Evolutionary conservation across 1,284 basidiomycete species (phyloP), one percentile per base, ranked within the genome.

Genomic region (Ustilago esculenta): DNA sequence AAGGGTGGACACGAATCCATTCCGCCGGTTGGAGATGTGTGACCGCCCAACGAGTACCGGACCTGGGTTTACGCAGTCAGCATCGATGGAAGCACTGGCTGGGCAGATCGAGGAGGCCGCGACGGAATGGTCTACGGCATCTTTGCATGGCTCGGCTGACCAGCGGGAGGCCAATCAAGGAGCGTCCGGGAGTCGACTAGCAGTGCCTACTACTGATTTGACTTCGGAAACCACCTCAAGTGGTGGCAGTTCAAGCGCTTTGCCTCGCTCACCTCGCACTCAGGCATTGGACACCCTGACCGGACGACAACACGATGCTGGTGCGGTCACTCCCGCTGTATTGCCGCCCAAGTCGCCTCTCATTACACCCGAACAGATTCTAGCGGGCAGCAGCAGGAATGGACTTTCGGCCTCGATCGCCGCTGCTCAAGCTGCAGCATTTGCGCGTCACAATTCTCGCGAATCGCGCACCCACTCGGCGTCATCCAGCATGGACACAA

Each of bases 231-330:
- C n/a, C n/a, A n/a, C n/a, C n/a, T n/a, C n/a, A n/a, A n/a, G n/a
- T n/a, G n/a, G n/a, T n/a, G n/a, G 15, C n/a, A 23, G 20, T 30
- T 17, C 35, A 7, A 41, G 21, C 2, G 30, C 12, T 2, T 2
- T 45, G 25, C 21, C 35, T 15, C 52, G 61, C 14, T 73, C 71
- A 17, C 71, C 71, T 11, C 52, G 66, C 1, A 73, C 71, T 17
- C 61, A 57, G 27, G 66, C 66, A 2, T 56, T 73, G 59, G 47
- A 73, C 11, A 52, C 51, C 3, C 61, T 73, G 5, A 73, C 57
- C 0, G 20, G 61, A 21, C 47, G 52, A 27, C 58, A 61, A 18
- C 35, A 57, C 29, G 46, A 40, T 14, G 4, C 24, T 12, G 36
- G 43, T 9, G 12, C 49, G 1, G 14, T 18, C 2, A 51, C 57